phyloP scores from a whole-genome alignment of 2,329 filamentous ascomycete species.

The Cyphellophora europaea region DNA sequence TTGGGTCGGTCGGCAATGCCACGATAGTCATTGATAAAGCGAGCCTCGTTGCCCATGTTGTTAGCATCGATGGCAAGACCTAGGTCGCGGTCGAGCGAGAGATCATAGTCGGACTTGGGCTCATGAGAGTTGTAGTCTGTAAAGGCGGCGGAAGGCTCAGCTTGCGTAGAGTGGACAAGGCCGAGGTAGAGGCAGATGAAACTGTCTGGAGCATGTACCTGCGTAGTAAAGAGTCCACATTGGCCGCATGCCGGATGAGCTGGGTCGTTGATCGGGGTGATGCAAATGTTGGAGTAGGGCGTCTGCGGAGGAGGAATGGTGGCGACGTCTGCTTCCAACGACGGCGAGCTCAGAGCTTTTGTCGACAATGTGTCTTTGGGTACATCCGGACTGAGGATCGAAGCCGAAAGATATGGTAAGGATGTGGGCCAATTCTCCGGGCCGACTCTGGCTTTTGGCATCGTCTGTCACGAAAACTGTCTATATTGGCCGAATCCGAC shows the following conservation, averaged over 20 bases:
- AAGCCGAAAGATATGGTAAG: not conserved
- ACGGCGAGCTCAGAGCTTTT: not conserved
- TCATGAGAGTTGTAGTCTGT: not conserved
- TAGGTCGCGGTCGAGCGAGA: constrained; percentile 40
- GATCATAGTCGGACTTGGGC: constrained; percentile 39
- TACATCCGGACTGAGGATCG: not conserved
- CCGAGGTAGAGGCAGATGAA: constrained; percentile 44
- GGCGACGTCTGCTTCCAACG: not conserved
- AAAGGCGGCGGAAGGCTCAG: constrained; percentile 7
- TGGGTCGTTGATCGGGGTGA: constrained; percentile 29
- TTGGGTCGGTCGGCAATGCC: constrained; percentile 28
- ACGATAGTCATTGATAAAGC: constrained; percentile 47
- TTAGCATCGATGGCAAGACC: constrained; percentile 40
- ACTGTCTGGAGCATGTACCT: constrained; percentile 32
- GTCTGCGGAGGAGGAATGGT: constrained; percentile 3
- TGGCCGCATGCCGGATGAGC: constrained; percentile 41
- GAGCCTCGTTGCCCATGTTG: constrained; percentile 40
- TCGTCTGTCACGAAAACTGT: too few species aligned
- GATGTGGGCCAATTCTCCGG: constrained; percentile 1
- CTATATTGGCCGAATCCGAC: too few species aligned
- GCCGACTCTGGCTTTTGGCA: not conserved
- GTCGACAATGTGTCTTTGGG: not conserved
- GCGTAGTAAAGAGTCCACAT: constrained; percentile 37
- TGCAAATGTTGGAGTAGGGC: constrained; percentile 26
- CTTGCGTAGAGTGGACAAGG: constrained; percentile 34